Conservation (phyloP, 805 yeast species). For the Spathaspora gorwiae region DNA sequence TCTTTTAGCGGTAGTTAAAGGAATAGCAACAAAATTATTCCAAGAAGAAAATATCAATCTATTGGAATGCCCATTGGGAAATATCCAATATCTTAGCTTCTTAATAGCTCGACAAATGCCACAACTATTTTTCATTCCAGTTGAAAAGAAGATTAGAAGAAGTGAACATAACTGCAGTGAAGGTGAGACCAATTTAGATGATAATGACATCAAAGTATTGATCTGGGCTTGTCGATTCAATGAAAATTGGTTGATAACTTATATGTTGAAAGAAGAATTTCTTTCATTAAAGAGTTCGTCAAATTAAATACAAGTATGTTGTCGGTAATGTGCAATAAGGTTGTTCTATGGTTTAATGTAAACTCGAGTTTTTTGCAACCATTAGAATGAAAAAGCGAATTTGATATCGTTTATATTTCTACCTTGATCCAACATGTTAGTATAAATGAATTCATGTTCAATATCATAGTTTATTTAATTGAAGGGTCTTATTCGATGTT, state of each 20-base stretch:
- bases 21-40: background rate
- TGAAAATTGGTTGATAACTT: slow-evolving; percentile 8
- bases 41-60: background rate
- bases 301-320: no score
- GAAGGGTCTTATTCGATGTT: no score
- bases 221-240: slow-evolving; percentile 1
- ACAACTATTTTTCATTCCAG: slow-evolving; percentile 19
- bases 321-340: no score
- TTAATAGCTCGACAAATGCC: slow-evolving; percentile 17
- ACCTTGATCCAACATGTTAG: no score
- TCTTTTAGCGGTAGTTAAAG: background rate
- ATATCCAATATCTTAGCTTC: slow-evolving; percentile 18
- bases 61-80: slow-evolving; percentile 19
- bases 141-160: background rate
- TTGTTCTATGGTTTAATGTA: no score
- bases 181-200: background rate
- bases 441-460: no score
- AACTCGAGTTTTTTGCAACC: no score
- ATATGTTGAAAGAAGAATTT: slow-evolving; percentile 4
- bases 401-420: no score
- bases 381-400: no score
- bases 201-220: background rate
- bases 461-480: no score
- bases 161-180: background rate
- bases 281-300: background rate